Percentiles rank a stretch among this genome's conserved stretches.
Conservation (phyloP, 2,329 filamentous ascomycete species). For the Penicillium sp. region DNA sequence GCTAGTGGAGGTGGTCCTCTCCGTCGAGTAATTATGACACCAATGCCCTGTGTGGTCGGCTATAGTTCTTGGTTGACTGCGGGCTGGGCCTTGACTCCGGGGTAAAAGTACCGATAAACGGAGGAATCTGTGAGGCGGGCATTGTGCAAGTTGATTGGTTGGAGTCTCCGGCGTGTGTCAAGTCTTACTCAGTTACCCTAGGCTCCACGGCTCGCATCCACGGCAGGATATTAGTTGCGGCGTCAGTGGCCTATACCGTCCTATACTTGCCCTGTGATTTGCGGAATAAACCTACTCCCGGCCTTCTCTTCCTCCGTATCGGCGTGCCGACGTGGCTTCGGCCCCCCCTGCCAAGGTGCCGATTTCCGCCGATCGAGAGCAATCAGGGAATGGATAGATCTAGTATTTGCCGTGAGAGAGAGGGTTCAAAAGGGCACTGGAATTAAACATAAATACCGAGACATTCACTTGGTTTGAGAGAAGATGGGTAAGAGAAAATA, state of each 20-base stretch:
- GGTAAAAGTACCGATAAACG: constrained; percentile 30
- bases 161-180: constrained; percentile 7
- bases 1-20: constrained; percentile 12
- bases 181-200: constrained; percentile 10
- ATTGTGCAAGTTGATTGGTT: constrained; percentile 14
- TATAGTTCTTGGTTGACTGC: constrained; percentile 3
- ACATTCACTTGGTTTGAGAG: too few species aligned
- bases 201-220: constrained; percentile 7
- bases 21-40: constrained; percentile 14
- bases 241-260: constrained; percentile 18
- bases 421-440: not conserved
- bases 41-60: constrained; percentile 7
- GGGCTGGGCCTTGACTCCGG: constrained; percentile 21
- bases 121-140: constrained; percentile 14
- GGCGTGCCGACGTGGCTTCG: constrained; percentile 24
- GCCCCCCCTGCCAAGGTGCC: constrained; percentile 13
- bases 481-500: not conserved
- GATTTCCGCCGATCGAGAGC: constrained; percentile 20
- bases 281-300: constrained; percentile 19
- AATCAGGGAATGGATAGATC: not conserved
- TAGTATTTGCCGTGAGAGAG: not conserved
- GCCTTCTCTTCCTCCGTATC: constrained; percentile 24
- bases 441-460: not conserved
- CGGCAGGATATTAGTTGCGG: constrained; percentile 8
- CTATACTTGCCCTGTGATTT: constrained; percentile 19